These are phyloP conservation scores for Camillea tinctor DNA, from an alignment of 2,329 filamentous ascomycete species.

Conservation along the genomic window DNA sequence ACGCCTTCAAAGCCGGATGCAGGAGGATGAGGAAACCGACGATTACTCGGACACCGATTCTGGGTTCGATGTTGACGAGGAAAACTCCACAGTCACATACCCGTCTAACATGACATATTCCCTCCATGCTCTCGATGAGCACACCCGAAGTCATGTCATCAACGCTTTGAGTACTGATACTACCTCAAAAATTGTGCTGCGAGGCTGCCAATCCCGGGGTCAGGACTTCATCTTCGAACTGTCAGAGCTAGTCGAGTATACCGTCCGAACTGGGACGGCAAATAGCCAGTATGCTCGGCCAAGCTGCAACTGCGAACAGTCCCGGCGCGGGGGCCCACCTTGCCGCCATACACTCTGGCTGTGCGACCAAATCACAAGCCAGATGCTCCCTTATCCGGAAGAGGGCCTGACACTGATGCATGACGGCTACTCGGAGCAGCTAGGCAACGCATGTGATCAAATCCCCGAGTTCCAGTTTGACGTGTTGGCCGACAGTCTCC, in stretches of 20 bases:
- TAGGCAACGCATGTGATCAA: constrained; percentile 47
- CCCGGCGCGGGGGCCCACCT: constrained; percentile 31
- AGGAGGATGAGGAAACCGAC: constrained; percentile 21
- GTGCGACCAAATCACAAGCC: constrained; percentile 50
- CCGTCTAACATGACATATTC: constrained; percentile 37
- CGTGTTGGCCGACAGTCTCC: constrained; percentile 51
- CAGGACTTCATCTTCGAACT: constrained; percentile 56
- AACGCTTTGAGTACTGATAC: constrained; percentile 43
- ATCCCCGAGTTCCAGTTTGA: constrained; percentile 53
- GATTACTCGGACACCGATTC: constrained; percentile 27
- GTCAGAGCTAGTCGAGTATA: constrained; percentile 52
- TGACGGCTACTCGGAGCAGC: constrained; percentile 44
- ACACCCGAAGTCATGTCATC: constrained; percentile 39
- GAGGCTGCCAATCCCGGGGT: constrained; percentile 48
- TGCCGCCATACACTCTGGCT: constrained; percentile 56
- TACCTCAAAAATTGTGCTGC: constrained; percentile 48
- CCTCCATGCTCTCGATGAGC: constrained; percentile 31
- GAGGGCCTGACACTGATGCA: constrained; percentile 42
- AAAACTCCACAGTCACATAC: constrained; percentile 35
- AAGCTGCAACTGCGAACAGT: constrained; percentile 45
- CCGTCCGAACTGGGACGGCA: constrained; percentile 47
- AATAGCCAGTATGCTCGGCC: constrained; percentile 40
- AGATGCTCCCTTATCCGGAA: constrained; percentile 42
- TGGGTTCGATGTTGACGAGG: constrained; percentile 35
- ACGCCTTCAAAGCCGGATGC: constrained; percentile 31